Evolutionary conservation across 768 basidiomycete species (phyloP), one percentile per base, ranked within the genome.

Genomic region (Galerina marginata): DNA sequence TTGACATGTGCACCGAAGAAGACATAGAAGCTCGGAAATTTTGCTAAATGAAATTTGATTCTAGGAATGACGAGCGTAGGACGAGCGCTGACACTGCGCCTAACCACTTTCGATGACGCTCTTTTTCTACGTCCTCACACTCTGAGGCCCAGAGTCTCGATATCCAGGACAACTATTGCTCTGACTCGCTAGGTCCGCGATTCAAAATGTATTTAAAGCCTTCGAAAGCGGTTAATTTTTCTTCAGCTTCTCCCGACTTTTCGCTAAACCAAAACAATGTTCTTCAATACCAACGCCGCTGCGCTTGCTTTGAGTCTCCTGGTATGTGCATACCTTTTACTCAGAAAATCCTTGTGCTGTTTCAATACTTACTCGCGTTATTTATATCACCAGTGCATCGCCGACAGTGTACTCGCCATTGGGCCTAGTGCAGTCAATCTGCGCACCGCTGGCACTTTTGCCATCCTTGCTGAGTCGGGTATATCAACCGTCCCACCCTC

Each of bases 401-500:
- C 26, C 42, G 37, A 60, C 43, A 26, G 44, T 44, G 61, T 29
- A 14, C 36, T 56, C 26, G 60, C 26, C 44, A 10, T 53, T 39
- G 51, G 51, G 2, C 51, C 64, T 6, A 26, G 36, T 36, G 43
- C 61, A 20, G 65, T 66, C 25, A 52, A 60, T 44, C 59, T 66
- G 20, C 47, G 59, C 15, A 58, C 60, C 11, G 59, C 65, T 38
- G 58, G 48, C 11, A 53, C 38, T 36, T 66, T 58, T 51, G 56
- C 60, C 15, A 48, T 66, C 44, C 56, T 66, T n/a, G 44, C 65
- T 3, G 39, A 64, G 39, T n/a, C 63, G 2, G 63, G 59, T 9
- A 46, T 66, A 20, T 61, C 63, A 7, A 66, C 63, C 40, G 65
- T 64, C n/a, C 63, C 65, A 15, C 23, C 47, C 20, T 66, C 65